These are phyloP conservation scores for Loxodes magnus DNA, from an alignment of 73 alveolate genomes.

Conservation along the genomic window DNA sequence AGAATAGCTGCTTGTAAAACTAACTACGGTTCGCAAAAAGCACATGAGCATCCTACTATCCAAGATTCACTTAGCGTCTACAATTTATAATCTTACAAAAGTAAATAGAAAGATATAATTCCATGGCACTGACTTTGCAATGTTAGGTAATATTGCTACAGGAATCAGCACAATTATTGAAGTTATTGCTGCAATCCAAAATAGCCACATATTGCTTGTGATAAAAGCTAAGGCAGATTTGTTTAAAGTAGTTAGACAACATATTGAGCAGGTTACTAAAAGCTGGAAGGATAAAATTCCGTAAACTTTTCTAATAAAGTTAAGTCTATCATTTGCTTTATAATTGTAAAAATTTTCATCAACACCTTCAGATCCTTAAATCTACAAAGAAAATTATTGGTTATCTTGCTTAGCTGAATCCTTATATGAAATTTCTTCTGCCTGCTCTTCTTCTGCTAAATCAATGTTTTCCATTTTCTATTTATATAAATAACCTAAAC, in stretches of 20 bases:
- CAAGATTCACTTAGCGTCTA: conserved; percentile 42
- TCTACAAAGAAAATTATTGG: too few species aligned
- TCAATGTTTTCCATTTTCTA: too few species aligned
- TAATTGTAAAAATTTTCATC: too few species aligned
- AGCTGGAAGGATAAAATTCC: conserved; percentile 58
- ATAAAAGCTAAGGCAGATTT: neutral
- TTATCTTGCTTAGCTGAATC: too few species aligned
- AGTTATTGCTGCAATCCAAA: neutral
- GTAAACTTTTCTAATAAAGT: conserved; percentile 74
- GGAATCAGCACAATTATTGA: conserved; percentile 14
- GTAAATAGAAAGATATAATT: conserved; percentile 22
- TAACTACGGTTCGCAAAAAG: conserved; percentile 12
- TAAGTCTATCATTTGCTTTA: conserved; percentile 9
- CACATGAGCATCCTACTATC: conserved; percentile 25
- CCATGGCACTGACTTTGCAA: conserved; percentile 38
- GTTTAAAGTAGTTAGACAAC: conserved; percentile 9
- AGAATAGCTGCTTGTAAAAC: conserved; percentile 26
- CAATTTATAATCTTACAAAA: too few species aligned
- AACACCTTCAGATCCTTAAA: too few species aligned
- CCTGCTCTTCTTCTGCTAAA: too few species aligned
- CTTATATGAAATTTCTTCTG: too few species aligned
- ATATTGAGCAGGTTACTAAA: conserved; percentile 40
- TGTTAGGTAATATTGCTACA: conserved; percentile 16
- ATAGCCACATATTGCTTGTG: neutral
- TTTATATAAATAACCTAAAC: too few species aligned